Conservation (phyloP, 306 rosid species). For the Vigna angularis region DNA sequence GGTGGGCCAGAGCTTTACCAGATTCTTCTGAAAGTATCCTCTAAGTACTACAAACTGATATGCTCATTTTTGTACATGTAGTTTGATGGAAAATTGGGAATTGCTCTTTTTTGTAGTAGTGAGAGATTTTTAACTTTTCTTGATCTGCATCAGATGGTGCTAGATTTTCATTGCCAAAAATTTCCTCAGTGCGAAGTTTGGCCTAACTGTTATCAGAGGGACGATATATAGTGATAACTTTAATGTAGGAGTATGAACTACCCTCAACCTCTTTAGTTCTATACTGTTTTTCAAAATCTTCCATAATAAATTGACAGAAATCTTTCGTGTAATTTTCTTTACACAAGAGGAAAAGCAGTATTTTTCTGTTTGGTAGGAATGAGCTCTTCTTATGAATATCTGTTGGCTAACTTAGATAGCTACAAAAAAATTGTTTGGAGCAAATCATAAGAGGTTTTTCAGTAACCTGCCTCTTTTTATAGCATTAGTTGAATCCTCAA, state of each 20-base stretch:
- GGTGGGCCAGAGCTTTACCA: constrained; percentile 40
- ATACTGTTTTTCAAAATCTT: not conserved
- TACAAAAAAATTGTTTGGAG: not conserved
- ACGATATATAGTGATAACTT: too few species aligned
- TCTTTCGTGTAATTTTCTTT: not conserved
- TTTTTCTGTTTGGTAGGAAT: not conserved
- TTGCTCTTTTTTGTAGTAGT: not conserved
- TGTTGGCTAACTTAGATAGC: not conserved
- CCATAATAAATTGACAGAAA: not conserved
- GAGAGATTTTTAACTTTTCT: not conserved
- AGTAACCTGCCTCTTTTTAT: not conserved
- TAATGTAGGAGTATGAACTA: too few species aligned
- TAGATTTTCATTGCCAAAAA: too few species aligned
- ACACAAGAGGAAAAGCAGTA: not conserved
- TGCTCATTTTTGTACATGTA: not conserved
- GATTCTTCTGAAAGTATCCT: constrained; percentile 6
- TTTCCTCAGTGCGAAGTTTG: too few species aligned
- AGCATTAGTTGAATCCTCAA: not conserved
- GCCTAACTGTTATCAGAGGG: too few species aligned
- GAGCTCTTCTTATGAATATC: not conserved
- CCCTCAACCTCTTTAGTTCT: too few species aligned
- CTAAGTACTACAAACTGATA: not conserved
- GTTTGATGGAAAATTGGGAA: not conserved
- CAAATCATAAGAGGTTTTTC: not conserved
- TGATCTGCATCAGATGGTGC: too few species aligned